Percentiles rank a stretch among this genome's conserved stretches.
phyloP scores from a whole-genome alignment of 495 filamentous ascomycete genomes.

The Pyrenopolyporus hunteri region DNA sequence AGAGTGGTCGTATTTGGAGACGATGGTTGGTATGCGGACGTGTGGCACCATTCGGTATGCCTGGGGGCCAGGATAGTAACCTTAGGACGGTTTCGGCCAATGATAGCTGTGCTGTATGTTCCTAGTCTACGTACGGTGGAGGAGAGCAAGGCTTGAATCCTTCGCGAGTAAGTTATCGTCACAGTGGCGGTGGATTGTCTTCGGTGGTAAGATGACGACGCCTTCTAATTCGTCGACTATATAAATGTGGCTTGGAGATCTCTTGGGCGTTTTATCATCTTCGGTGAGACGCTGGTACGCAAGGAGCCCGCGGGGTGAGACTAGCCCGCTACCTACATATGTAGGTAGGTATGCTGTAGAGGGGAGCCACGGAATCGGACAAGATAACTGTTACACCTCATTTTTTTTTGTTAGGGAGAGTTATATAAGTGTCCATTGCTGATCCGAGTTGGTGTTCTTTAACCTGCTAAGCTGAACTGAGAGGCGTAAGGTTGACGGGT shows the following conservation, averaged over 20 bases:
- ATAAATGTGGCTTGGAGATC: slow-evolving; percentile 28
- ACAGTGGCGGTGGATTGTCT: slow-evolving; percentile 23
- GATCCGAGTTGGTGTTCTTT: neutral
- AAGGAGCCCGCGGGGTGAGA: neutral
- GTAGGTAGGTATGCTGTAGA: neutral
- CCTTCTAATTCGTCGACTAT: slow-evolving; percentile 20
- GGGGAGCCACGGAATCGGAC: neutral
- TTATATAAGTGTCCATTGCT: neutral
- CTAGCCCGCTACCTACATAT: neutral
- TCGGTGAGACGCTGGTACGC: slow-evolving; percentile 15
- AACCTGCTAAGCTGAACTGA: neutral
- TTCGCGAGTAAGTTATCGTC: slow-evolving; percentile 21
- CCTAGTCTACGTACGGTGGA: slow-evolving; percentile 18
- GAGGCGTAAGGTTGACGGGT: neutral
- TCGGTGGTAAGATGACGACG: slow-evolving; percentile 22
- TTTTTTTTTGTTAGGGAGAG: neutral
- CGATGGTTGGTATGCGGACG: slow-evolving; percentile 22
- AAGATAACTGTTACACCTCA: neutral
- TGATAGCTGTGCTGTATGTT: neutral
- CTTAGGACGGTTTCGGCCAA: slow-evolving; percentile 19
- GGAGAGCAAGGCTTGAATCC: slow-evolving; percentile 31
- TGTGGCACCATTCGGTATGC: slow-evolving; percentile 31
- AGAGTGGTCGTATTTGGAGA: slow-evolving; percentile 34
- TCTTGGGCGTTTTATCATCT: slow-evolving; percentile 7
- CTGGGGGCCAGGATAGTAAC: slow-evolving; percentile 27